Percentiles rank a stretch among this genome's conserved stretches.
These are phyloP conservation scores for Heliamphora pulchella DNA, from an alignment of 179 eudicot species.

Conservation along the genomic window DNA sequence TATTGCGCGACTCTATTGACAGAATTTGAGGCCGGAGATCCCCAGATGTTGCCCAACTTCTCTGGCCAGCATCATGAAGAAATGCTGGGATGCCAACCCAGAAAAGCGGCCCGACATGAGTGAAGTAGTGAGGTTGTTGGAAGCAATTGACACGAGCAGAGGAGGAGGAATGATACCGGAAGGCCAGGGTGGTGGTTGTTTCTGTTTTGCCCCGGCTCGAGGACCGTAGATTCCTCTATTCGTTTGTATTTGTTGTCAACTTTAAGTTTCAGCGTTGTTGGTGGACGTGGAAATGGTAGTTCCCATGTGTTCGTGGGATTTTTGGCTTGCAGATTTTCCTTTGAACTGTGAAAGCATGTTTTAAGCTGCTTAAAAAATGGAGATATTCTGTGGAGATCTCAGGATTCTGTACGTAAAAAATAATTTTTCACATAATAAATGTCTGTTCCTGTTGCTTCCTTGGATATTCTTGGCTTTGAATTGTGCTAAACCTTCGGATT, in stretches of 20 bases:
- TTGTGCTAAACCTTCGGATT: neutral
- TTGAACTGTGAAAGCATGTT: no score
- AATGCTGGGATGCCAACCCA: slow-evolving; percentile 63
- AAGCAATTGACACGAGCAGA: slow-evolving; percentile 65
- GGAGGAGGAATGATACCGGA: slow-evolving; percentile 87
- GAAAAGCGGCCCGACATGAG: slow-evolving; percentile 66
- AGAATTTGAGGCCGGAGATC: slow-evolving; percentile 63
- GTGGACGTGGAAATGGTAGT: neutral
- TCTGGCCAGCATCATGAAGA: slow-evolving; percentile 53
- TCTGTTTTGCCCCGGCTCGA: slow-evolving; percentile 53
- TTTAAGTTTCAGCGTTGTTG: neutral
- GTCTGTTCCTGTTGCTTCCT: neutral
- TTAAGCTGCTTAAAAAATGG: neutral
- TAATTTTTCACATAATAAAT: no score
- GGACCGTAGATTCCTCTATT: slow-evolving; percentile 40
- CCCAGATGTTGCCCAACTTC: slow-evolving; percentile 69
- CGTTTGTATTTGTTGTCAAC: neutral
- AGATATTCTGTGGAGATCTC: neutral
- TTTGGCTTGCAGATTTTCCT: no score
- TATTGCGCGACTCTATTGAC: neutral
- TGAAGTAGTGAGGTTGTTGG: slow-evolving; percentile 60
- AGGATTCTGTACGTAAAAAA: slow-evolving; percentile 3
- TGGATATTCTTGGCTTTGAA: neutral
- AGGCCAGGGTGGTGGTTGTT: slow-evolving; percentile 45
- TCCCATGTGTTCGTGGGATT: no score